Conservation (phyloP, 1,284 basidiomycete genomes). For the Pulchroboletus neoregius region DNA sequence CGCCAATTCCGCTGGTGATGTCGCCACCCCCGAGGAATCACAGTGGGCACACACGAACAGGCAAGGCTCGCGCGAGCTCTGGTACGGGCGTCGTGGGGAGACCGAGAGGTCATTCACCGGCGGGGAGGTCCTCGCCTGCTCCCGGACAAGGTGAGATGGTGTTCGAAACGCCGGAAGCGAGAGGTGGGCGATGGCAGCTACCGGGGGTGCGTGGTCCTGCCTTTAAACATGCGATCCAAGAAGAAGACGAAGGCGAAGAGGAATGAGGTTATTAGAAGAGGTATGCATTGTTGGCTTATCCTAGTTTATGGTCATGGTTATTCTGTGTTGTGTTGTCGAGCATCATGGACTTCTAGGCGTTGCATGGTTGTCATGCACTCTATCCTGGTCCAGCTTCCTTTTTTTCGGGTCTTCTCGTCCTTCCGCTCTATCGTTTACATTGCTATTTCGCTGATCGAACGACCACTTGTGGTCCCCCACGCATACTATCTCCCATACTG, state of each 20-base stretch:
- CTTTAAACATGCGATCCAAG: slow-evolving; percentile 64
- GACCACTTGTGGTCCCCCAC: slow-evolving; percentile 1
- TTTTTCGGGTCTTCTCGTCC: slow-evolving; percentile 5
- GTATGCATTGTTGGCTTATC: slow-evolving; percentile 3
- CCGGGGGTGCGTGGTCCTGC: slow-evolving; percentile 60
- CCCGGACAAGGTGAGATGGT: slow-evolving; percentile 42
- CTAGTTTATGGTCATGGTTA: slow-evolving; percentile 5
- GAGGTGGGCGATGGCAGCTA: slow-evolving; percentile 56
- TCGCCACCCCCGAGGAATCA: slow-evolving; percentile 43
- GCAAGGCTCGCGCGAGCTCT: slow-evolving; percentile 25
- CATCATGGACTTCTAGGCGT: slow-evolving; percentile 11
- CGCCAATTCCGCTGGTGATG: slow-evolving; percentile 34
- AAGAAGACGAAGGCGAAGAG: slow-evolving; percentile 74
- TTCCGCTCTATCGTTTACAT: slow-evolving; percentile 15
- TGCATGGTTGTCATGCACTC: slow-evolving; percentile 4
- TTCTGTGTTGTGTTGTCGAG: slow-evolving; percentile 8
- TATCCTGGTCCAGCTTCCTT: slow-evolving; percentile 2
- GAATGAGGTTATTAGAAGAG: slow-evolving; percentile 37
- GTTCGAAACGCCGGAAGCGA: slow-evolving; percentile 47
- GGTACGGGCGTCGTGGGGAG: slow-evolving; percentile 22
- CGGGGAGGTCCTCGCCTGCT: slow-evolving; percentile 53
- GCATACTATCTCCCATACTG: slow-evolving; percentile 13
- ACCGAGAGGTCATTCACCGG: slow-evolving; percentile 53
- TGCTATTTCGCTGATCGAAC: slow-evolving; percentile 18
- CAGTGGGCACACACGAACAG: slow-evolving; percentile 20